A percentile compares a stretch with the other conserved stretches of the same genome.
Evolutionary conservation across 768 basidiomycete species (phyloP).

Genomic region (Mycena galopus): DNA sequence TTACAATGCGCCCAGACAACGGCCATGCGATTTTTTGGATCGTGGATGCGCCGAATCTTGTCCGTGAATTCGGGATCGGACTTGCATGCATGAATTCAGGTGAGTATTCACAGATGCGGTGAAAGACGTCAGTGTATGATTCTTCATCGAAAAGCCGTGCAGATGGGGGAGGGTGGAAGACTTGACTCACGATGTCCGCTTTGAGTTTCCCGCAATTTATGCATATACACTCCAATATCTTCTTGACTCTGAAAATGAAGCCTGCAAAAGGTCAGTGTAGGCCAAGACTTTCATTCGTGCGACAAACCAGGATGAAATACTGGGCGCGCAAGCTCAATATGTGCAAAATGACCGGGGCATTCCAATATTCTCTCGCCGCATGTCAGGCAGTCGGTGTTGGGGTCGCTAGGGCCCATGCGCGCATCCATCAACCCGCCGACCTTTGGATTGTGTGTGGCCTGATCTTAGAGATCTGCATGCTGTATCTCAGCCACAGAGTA

Average conservation of each 20-base stretch:
- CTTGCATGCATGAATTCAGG: slow-evolving; percentile 60
- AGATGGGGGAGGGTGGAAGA: slow-evolving; percentile 76
- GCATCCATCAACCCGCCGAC: slow-evolving; percentile 97
- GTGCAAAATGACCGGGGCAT: slow-evolving; percentile 99
- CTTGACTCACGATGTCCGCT: slow-evolving; percentile 94
- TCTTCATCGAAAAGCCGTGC: slow-evolving; percentile 79
- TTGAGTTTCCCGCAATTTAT: slow-evolving; percentile 98
- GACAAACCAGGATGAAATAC: slow-evolving; percentile 94
- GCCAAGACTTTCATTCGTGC: background rate
- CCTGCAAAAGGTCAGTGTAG: slow-evolving; percentile 60
- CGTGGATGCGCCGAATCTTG: slow-evolving; percentile 88
- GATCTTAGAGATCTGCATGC: slow-evolving; percentile 98
- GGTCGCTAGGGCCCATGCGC: slow-evolving; percentile 96
- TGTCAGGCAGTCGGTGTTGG: slow-evolving; percentile 99
- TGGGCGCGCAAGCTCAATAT: slow-evolving; percentile 95
- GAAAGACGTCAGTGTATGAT: slow-evolving; percentile 75
- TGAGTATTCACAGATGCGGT: slow-evolving; percentile 62
- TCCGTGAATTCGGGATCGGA: slow-evolving; percentile 87
- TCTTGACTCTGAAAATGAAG: slow-evolving; percentile 99
- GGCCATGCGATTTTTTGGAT: slow-evolving; percentile 89
- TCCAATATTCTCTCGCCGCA: slow-evolving; percentile 99
- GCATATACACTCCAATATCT: slow-evolving; percentile 98
- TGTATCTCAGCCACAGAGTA: slow-evolving; percentile 99
- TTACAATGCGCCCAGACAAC: slow-evolving; percentile 91
- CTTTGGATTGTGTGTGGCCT: slow-evolving; percentile 90